A percentile compares a stretch with the other conserved stretches of the same genome.
Conservation (phyloP, 2,329 filamentous ascomycete genomes). For the Ascochyta clinopodiicola region DNA sequence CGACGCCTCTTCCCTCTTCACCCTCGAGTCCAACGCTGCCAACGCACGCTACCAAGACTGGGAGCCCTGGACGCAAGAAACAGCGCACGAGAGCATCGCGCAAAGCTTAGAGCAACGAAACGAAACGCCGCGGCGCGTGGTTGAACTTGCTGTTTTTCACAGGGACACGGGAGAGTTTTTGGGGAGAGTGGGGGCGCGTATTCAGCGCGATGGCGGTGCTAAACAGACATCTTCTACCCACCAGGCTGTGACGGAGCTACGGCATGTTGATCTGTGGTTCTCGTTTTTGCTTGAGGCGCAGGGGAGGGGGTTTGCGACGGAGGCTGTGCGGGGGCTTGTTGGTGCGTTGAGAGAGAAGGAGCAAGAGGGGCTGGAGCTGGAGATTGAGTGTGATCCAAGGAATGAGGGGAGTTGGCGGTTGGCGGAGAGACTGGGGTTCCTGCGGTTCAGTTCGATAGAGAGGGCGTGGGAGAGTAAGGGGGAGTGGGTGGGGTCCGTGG, state of each 20-base stretch:
- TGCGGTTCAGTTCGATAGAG: constrained; percentile 32
- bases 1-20: constrained; percentile 32
- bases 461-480: constrained; percentile 41
- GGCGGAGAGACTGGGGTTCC: constrained; percentile 41
- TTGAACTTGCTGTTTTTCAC: constrained; percentile 41
- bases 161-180: constrained; percentile 25
- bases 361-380: constrained; percentile 18
- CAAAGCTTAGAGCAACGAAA: constrained; percentile 26
- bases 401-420: constrained; percentile 40
- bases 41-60: constrained; percentile 41
- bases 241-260: not conserved
- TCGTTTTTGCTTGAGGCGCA: constrained; percentile 36
- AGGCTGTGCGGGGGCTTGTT: constrained; percentile 40
- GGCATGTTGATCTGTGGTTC: constrained; percentile 39
- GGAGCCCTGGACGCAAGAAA: constrained; percentile 27
- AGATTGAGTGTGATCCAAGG: constrained; percentile 47
- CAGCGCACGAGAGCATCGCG: constrained; percentile 29
- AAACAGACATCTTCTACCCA: not conserved
- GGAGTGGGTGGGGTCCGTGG: constrained; percentile 42
- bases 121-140: constrained; percentile 21
- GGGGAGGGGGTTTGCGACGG: constrained; percentile 39
- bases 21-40: constrained; percentile 31
- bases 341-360: constrained; percentile 18
- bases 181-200: constrained; percentile 38
- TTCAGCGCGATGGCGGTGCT: not conserved